These are phyloP conservation scores for Hypoxylon sp. DNA, from an alignment of 2,329 filamentous ascomycete genomes.

Conservation along the genomic window DNA sequence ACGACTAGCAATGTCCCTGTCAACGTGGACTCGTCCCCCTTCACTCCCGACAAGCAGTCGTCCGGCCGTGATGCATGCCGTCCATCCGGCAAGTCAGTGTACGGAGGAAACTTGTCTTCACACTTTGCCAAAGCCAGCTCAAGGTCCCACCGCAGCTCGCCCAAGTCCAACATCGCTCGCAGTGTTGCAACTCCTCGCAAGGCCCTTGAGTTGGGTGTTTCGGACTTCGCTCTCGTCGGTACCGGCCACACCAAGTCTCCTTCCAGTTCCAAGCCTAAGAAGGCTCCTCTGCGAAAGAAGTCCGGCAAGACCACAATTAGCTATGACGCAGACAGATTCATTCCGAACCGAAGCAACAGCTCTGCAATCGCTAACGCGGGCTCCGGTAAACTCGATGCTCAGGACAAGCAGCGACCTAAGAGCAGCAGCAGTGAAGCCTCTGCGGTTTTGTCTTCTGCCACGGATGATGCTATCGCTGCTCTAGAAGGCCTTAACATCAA, in stretches of 20 bases:
- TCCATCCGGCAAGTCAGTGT: constrained; percentile 78
- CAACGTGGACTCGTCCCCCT: constrained; percentile 78
- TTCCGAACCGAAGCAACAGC: constrained; percentile 92
- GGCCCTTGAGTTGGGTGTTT: constrained; percentile 88
- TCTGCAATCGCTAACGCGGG: constrained; percentile 87
- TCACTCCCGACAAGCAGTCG: constrained; percentile 76
- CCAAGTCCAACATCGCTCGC: constrained; percentile 95
- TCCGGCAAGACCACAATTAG: constrained; percentile 81
- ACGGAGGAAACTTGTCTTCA: constrained; percentile 82
- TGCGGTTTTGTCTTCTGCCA: constrained; percentile 80
- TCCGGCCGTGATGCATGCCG: constrained; percentile 65
- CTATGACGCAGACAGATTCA: constrained; percentile 92
- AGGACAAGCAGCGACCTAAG: constrained; percentile 81
- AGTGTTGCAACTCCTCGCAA: constrained; percentile 82
- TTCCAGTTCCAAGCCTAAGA: constrained; percentile 66
- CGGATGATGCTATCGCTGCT: constrained; percentile 84
- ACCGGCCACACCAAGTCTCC: constrained; percentile 79
- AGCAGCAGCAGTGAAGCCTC: constrained; percentile 79
- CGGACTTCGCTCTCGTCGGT: constrained; percentile 91
- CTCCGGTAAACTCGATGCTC: constrained; percentile 82
- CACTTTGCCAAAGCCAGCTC: constrained; percentile 80
- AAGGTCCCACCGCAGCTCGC: constrained; percentile 84
- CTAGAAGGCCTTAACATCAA: constrained; percentile 83
- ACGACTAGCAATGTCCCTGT: constrained; percentile 60
- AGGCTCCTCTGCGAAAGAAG: constrained; percentile 68